A percentile compares a stretch with the other conserved stretches of the same genome.
These are phyloP conservation scores for Aspergillus baeticus DNA, from an alignment of 495 filamentous ascomycete genomes.

Conservation along the genomic window DNA sequence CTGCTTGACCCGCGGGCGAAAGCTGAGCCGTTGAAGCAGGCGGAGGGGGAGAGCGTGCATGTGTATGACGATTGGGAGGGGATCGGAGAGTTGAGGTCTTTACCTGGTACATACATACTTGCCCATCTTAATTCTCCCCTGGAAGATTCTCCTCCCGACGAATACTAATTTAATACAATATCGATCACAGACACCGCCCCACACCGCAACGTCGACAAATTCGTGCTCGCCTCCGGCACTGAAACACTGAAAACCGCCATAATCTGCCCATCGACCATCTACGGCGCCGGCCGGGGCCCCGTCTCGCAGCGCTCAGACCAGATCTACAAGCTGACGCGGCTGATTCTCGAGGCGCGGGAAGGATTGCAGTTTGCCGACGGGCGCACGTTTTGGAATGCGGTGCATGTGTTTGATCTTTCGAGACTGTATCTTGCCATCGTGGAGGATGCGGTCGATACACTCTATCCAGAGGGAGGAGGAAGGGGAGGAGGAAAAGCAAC, in stretches of 20 bases:
- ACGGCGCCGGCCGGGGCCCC: background rate
- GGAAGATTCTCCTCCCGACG: too few species aligned
- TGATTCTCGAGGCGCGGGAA: background rate
- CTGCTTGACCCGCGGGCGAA: background rate
- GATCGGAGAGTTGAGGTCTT: background rate
- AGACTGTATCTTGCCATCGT: background rate
- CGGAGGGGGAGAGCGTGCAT: background rate
- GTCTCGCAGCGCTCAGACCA: conserved; percentile 1
- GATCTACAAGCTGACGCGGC: background rate
- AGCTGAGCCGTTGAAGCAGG: background rate
- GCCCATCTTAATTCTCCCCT: too few species aligned
- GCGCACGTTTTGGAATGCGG: background rate
- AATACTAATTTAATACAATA: too few species aligned
- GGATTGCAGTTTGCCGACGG: background rate
- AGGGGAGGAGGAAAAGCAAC: background rate
- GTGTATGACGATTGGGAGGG: background rate
- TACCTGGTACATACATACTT: background rate
- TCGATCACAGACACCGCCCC: background rate
- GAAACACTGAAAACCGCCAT: background rate
- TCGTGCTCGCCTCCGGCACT: background rate
- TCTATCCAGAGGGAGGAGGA: background rate
- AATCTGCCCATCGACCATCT: background rate
- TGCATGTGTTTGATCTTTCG: background rate
- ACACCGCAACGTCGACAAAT: background rate
- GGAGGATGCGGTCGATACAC: background rate